Percentiles rank a stretch among this genome's conserved stretches.
Evolutionary conservation across 2,329 filamentous ascomycete species (phyloP).

Genomic region (Exophiala bonariae): DNA sequence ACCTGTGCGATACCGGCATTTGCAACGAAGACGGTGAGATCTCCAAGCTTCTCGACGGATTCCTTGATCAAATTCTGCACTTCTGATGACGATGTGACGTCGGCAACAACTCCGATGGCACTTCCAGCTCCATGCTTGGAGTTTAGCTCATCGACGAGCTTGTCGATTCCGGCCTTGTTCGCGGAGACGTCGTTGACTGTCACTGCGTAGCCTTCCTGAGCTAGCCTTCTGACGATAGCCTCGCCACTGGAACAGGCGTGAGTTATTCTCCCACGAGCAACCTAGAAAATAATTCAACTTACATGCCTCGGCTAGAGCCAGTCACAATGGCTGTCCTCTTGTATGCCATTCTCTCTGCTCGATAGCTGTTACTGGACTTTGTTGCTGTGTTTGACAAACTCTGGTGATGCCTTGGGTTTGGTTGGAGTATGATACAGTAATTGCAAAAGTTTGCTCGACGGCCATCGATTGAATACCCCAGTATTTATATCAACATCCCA

Average conservation of each 20-base stretch:
- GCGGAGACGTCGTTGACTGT: constrained; percentile 63
- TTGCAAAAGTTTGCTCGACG: too few relatives aligned
- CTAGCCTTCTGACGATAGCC: constrained; percentile 58
- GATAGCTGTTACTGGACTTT: neutral
- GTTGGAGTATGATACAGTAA: too few relatives aligned
- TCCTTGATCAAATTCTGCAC: constrained; percentile 55
- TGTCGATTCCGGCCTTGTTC: constrained; percentile 54
- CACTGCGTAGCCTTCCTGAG: constrained; percentile 65
- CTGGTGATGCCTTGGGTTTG: neutral
- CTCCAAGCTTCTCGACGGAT: constrained; percentile 55
- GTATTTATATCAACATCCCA: constrained; percentile 8
- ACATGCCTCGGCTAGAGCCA: constrained; percentile 43
- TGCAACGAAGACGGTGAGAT: constrained; percentile 53
- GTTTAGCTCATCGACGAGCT: constrained; percentile 36
- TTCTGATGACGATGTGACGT: constrained; percentile 58
- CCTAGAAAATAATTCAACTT: constrained; percentile 14
- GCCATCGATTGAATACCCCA: too few relatives aligned
- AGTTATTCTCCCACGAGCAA: neutral
- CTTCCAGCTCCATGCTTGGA: constrained; percentile 19
- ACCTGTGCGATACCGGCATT: constrained; percentile 65
- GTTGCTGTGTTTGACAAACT: neutral
- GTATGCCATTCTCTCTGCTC: neutral
- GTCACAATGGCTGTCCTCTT: constrained; percentile 40
- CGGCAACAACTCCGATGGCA: constrained; percentile 57
- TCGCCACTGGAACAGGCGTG: constrained; percentile 25